phyloP scores from a whole-genome alignment of 768 basidiomycete genomes.

The Pisolithus tinctorius region DNA sequence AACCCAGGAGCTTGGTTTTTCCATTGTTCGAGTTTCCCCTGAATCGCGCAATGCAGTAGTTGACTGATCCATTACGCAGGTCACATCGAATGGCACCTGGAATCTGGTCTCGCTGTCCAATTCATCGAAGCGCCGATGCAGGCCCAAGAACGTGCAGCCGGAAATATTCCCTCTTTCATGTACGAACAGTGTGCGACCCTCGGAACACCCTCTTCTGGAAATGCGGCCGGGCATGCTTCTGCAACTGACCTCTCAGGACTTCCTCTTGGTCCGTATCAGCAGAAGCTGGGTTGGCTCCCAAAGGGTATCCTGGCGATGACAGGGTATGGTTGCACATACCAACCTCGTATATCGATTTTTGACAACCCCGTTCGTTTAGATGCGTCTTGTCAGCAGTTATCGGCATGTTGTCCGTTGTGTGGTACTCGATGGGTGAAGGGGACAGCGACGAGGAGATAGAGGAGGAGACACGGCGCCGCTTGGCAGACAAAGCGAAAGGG shows the following conservation, averaged over 20 bases:
- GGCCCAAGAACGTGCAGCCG: conserved; percentile 47
- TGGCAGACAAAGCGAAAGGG: conserved; percentile 51
- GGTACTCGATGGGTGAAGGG: conserved; percentile 77
- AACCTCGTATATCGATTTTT: not conserved
- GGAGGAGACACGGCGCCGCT: conserved; percentile 49
- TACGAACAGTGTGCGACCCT: conserved; percentile 68
- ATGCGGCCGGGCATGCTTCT: conserved; percentile 77
- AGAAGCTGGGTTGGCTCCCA: conserved; percentile 64
- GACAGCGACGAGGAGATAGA: conserved; percentile 80
- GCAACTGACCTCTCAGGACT: conserved; percentile 64
- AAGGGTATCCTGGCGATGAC: conserved; percentile 73
- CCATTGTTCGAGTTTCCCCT: conserved; percentile 50
- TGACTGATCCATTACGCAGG: conserved; percentile 31
- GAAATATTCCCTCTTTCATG: conserved; percentile 48
- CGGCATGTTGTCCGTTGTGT: conserved; percentile 76
- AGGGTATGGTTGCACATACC: conserved; percentile 37
- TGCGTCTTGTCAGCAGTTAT: conserved; percentile 78
- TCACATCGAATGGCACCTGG: conserved; percentile 84
- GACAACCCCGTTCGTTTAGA: conserved; percentile 34
- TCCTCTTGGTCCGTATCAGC: conserved; percentile 62
- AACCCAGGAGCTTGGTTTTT: conserved; percentile 92
- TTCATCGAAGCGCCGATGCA: conserved; percentile 77
- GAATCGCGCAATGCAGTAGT: not conserved
- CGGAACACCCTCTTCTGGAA: conserved; percentile 59
- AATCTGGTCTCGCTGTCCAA: conserved; percentile 77